These are phyloP conservation scores for Silene noctiflora DNA, from an alignment of 179 eudicot genomes.

Conservation along the genomic window DNA sequence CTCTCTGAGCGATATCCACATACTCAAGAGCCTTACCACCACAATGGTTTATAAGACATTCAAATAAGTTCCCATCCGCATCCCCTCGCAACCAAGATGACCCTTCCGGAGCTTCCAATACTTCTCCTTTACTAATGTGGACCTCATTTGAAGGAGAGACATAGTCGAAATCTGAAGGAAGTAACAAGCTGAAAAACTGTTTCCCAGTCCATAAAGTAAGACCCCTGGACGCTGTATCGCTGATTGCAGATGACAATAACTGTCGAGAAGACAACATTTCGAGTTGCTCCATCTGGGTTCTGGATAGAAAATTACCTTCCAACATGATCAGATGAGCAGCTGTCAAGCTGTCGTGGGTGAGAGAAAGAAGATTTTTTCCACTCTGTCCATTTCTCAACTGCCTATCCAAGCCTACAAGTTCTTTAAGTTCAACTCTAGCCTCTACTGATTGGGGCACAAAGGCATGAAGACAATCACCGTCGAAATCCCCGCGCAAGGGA, in stretches of 20 bases:
- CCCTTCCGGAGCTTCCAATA: constrained; percentile 49
- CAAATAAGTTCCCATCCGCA: constrained; percentile 52
- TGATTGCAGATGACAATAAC: constrained; percentile 38
- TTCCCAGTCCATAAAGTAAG: constrained; percentile 66
- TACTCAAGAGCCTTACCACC: constrained; percentile 45
- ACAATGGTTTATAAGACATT: constrained; percentile 51
- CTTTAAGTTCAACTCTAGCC: constrained; percentile 67
- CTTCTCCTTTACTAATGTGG: constrained; percentile 56
- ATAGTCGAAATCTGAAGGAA: constrained; percentile 64
- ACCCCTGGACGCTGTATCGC: constrained; percentile 25
- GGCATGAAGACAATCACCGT: constrained; percentile 94
- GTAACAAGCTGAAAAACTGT: constrained; percentile 65
- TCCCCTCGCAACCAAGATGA: constrained; percentile 83
- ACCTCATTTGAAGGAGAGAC: constrained; percentile 41
- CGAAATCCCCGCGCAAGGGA: constrained; percentile 90
- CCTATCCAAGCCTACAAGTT: constrained; percentile 69
- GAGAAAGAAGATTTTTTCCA: constrained; percentile 63
- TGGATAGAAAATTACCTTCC: constrained; percentile 48
- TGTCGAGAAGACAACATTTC: constrained; percentile 60
- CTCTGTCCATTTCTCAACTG: constrained; percentile 74
- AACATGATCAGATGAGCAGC: constrained; percentile 69
- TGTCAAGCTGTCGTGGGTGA: constrained; percentile 84
- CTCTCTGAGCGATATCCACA: constrained; percentile 67
- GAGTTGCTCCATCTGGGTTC: constrained; percentile 66
- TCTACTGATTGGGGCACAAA: constrained; percentile 78